Evolutionary conservation across 306 rosid genomes (phyloP).

Genomic region (Glycyrrhiza uralensis): DNA sequence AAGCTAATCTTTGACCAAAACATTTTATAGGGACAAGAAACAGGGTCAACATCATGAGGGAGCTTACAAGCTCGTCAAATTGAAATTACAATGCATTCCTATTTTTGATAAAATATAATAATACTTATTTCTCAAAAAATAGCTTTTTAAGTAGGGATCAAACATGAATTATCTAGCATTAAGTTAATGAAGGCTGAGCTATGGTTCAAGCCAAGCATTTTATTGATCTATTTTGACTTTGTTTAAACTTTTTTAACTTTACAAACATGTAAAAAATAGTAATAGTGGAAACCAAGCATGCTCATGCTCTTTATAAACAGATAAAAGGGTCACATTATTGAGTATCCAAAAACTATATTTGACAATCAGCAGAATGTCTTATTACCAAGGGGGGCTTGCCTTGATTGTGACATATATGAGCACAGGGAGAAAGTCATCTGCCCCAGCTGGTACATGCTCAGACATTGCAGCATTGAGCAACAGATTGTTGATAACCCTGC

Average conservation of each 20-base stretch:
- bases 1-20: background rate
- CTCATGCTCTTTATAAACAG: background rate
- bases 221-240: background rate
- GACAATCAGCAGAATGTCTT: constrained; percentile 36
- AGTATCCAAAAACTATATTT: background rate
- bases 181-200: background rate
- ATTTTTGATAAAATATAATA: background rate
- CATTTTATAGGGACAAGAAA: background rate
- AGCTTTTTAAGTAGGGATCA: background rate
- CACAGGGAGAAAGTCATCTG: constrained; percentile 78
- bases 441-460: constrained; percentile 66
- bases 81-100: background rate
- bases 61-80: background rate
- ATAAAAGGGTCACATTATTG: background rate
- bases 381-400: constrained; percentile 82
- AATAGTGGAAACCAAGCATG: background rate
- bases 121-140: background rate
- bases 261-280: background rate
- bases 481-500: constrained; percentile 68
- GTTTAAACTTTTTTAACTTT: background rate
- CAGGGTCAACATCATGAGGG: background rate
- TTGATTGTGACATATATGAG: constrained; percentile 74
- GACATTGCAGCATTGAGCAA: constrained; percentile 63
- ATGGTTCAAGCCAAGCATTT: constrained; percentile 5
- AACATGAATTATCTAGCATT: background rate